Percentiles rank a stretch among this genome's conserved stretches.
Conservation (phyloP, 257 asterid genomes). For the Coffea eugenioides region DNA sequence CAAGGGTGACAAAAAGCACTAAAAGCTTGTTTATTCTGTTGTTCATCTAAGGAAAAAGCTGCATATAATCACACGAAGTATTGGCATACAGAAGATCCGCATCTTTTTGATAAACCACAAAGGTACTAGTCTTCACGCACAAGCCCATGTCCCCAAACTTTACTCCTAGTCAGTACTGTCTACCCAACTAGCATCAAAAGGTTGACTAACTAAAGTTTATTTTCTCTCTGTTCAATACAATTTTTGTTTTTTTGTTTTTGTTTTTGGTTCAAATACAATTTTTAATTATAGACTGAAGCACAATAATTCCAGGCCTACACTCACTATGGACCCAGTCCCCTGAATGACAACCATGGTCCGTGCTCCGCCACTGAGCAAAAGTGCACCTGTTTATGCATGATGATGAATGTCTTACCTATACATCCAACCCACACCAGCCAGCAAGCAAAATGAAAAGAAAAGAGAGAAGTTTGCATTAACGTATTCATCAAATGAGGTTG, state of each 20-base stretch:
- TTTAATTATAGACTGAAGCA: too few species aligned
- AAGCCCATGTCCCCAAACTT: background rate
- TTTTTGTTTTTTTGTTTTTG: too few species aligned
- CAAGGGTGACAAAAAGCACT: background rate
- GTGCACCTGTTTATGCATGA: background rate
- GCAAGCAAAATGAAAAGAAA: background rate
- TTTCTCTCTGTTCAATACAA: too few species aligned
- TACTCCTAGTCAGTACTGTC: too few species aligned
- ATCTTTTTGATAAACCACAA: background rate
- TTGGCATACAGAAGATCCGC: background rate
- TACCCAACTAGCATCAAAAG: too few species aligned
- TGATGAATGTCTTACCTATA: background rate
- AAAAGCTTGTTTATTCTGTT: background rate
- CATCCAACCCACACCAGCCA: background rate
- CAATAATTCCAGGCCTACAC: background rate
- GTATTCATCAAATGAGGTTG: background rate
- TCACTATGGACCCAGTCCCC: background rate
- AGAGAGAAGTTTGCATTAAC: background rate
- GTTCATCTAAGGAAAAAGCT: background rate
- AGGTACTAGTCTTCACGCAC: background rate
- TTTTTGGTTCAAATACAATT: background rate
- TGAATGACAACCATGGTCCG: background rate
- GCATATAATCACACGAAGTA: background rate
- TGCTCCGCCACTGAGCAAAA: background rate
- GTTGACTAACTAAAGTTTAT: too few species aligned